Conservation (phyloP, 257 asterid species). For the Petunia axillaris region DNA sequence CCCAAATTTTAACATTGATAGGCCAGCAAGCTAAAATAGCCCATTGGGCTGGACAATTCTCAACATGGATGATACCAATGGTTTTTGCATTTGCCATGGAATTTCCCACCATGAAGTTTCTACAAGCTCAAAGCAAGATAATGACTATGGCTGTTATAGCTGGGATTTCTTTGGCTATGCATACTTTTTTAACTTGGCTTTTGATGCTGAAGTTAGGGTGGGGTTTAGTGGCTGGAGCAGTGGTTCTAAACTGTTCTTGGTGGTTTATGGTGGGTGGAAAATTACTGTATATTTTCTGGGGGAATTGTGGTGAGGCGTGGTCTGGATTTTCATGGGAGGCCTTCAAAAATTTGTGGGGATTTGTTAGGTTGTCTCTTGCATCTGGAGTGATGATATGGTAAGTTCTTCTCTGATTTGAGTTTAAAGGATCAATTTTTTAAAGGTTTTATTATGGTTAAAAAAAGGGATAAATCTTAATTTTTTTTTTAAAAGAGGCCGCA, state of each 20-base stretch:
- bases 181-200: slow-evolving; percentile 21
- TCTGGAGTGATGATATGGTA: slow-evolving; percentile 23
- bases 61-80: slow-evolving; percentile 26
- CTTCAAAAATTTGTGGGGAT: slow-evolving; percentile 21
- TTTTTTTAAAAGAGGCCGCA: too few relatives aligned
- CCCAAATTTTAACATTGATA: not conserved
- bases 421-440: too few relatives aligned
- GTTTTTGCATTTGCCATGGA: slow-evolving; percentile 5
- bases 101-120: slow-evolving; percentile 16
- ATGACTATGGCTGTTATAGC: not conserved
- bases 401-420: too few relatives aligned
- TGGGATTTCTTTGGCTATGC: not conserved
- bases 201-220: slow-evolving; percentile 11
- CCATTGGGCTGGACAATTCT: not conserved
- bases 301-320: slow-evolving; percentile 24
- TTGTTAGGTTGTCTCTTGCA: slow-evolving; percentile 16
- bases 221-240: slow-evolving; percentile 20
- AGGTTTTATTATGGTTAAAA: too few relatives aligned
- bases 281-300: slow-evolving; percentile 4
- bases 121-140: slow-evolving; percentile 26
- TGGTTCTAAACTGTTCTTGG: slow-evolving; percentile 17
- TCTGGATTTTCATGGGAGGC: slow-evolving; percentile 27
- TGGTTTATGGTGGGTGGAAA: slow-evolving; percentile 21
- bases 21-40: not conserved
- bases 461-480: too few relatives aligned